A percentile compares a stretch with the other conserved stretches of the same genome.
phyloP scores from a whole-genome alignment of 2,329 filamentous ascomycete species.

The Paecilomyces dactylethromorphus region DNA sequence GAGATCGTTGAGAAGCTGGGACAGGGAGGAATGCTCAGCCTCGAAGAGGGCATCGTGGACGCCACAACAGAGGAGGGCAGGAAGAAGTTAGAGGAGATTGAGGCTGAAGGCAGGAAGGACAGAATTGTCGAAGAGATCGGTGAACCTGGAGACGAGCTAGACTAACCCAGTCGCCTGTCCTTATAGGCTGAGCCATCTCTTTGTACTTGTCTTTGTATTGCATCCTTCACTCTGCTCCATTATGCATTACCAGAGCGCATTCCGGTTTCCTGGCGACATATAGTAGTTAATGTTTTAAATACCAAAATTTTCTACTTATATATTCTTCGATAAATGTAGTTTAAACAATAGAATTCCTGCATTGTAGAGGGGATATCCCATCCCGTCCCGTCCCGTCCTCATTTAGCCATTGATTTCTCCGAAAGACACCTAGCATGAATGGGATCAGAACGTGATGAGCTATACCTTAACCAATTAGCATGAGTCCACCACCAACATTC shows the following conservation, averaged over 20 bases:
- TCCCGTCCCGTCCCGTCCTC: too few species aligned
- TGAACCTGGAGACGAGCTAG: slow-evolving; percentile 44
- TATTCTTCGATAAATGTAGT: too few species aligned
- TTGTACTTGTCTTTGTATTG: neutral
- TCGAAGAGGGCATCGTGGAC: slow-evolving; percentile 92
- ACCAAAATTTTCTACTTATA: neutral
- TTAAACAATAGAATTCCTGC: too few species aligned
- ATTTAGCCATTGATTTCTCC: too few species aligned
- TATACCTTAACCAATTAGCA: too few species aligned
- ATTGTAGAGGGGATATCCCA: too few species aligned
- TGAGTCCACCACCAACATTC: too few species aligned
- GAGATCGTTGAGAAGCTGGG: slow-evolving; percentile 74
- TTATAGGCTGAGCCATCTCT: neutral
- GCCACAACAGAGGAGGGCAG: slow-evolving; percentile 83
- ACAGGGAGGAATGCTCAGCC: slow-evolving; percentile 78
- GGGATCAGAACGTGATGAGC: too few species aligned
- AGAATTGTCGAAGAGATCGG: slow-evolving; percentile 48
- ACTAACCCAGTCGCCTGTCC: neutral
- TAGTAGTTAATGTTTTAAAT: neutral
- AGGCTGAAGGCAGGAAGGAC: slow-evolving; percentile 45
- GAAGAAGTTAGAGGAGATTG: slow-evolving; percentile 68
- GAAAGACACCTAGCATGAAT: too few species aligned
- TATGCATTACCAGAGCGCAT: neutral
- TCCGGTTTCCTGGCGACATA: neutral
- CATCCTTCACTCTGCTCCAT: neutral